Evolutionary conservation across 2,329 filamentous ascomycete species (phyloP).

Genomic region (Epichloe hybrida): DNA sequence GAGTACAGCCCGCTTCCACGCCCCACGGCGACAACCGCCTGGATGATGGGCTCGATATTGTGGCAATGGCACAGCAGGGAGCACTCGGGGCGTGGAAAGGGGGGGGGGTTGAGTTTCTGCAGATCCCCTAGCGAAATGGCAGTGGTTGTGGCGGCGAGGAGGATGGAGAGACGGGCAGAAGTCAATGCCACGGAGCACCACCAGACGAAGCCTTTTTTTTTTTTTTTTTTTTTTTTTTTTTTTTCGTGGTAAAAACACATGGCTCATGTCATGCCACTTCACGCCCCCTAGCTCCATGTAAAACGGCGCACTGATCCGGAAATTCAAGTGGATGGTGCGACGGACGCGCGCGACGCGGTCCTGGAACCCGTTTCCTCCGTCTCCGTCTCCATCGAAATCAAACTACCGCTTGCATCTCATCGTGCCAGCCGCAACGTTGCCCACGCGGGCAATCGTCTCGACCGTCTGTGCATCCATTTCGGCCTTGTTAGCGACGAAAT

Average conservation of each 20-base stretch:
- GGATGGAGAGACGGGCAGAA: neutral
- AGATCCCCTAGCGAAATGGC: constrained; percentile 9
- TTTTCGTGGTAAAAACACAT: too few relatives aligned
- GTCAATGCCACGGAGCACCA: too few relatives aligned
- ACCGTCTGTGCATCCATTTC: neutral
- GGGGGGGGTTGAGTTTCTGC: neutral
- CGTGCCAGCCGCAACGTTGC: neutral
- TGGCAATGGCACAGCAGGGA: constrained; percentile 8
- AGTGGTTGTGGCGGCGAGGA: constrained; percentile 8
- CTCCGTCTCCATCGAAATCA: neutral
- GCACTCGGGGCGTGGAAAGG: constrained; percentile 20
- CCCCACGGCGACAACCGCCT: too few relatives aligned
- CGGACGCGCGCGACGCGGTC: too few relatives aligned
- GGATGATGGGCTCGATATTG: too few relatives aligned
- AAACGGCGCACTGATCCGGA: neutral
- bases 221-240: too few relatives aligned
- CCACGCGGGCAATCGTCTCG: neutral
- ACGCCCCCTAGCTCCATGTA: too few relatives aligned
- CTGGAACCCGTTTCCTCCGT: too few relatives aligned
- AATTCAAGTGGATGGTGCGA: too few relatives aligned
- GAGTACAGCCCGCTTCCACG: constrained; percentile 17
- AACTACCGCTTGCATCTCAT: constrained; percentile 2
- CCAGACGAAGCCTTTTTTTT: too few relatives aligned
- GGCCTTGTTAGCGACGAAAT: too few relatives aligned
- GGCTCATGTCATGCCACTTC: too few relatives aligned